Conservation (phyloP, 495 filamentous ascomycete species). For the Trichoderma orchidacearum region DNA sequence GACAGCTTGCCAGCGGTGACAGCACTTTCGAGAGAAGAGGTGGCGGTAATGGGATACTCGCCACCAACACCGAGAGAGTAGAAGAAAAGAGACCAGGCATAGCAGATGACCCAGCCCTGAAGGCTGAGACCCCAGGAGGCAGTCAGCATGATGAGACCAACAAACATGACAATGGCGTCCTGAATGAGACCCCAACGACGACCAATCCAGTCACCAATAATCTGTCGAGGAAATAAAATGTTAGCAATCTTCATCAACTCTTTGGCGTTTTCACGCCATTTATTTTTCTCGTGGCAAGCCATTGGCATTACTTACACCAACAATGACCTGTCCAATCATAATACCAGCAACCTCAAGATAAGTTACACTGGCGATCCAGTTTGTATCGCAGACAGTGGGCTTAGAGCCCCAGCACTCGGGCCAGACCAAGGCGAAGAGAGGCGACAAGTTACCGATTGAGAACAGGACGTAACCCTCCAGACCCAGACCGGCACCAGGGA, state of each 20-base stretch:
- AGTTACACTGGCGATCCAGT: constrained; percentile 64
- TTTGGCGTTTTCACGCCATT: neutral
- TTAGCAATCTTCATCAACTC: too few species aligned
- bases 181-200: constrained; percentile 87
- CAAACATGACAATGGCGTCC: constrained; percentile 84
- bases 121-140: constrained; percentile 71
- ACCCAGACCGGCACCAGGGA: constrained; percentile 77
- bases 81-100: constrained; percentile 79
- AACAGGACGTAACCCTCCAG: constrained; percentile 91
- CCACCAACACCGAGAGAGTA: constrained; percentile 84
- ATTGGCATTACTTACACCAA: constrained; percentile 37
- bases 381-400: constrained; percentile 43
- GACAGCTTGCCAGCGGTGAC: constrained; percentile 74
- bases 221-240: constrained; percentile 5
- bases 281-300: constrained; percentile 16
- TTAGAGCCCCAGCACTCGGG: constrained; percentile 54
- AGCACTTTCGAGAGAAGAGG: constrained; percentile 88
- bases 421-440: constrained; percentile 59
- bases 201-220: constrained; percentile 53
- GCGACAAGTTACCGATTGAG: constrained; percentile 79
- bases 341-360: constrained; percentile 85
- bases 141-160: constrained; percentile 76
- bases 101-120: constrained; percentile 88
- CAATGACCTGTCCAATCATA: constrained; percentile 69
- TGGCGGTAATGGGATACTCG: constrained; percentile 91